These are phyloP conservation scores for Pseudomassariella vexata DNA, from an alignment of 2,329 filamentous ascomycete genomes.

Conservation along the genomic window DNA sequence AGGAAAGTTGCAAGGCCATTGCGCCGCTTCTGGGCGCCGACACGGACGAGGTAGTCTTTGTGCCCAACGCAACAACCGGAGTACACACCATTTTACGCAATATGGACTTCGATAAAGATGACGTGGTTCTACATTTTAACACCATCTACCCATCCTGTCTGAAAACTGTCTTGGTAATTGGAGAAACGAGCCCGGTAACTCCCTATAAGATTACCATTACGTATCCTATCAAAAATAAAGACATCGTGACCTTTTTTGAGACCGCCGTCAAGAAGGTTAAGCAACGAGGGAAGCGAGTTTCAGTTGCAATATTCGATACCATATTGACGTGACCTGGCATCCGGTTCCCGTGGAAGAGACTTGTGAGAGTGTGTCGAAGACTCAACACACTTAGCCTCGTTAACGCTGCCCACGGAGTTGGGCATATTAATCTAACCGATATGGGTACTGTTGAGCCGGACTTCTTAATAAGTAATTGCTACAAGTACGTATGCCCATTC, in stretches of 20 bases:
- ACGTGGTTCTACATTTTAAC: constrained; percentile 58
- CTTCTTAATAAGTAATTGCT: constrained; percentile 62
- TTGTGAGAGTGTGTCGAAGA: constrained; percentile 48
- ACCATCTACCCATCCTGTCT: constrained; percentile 53
- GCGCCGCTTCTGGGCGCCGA: no score
- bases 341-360: constrained; percentile 56
- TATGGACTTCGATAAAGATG: constrained; percentile 45
- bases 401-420: constrained; percentile 62
- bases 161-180: constrained; percentile 36
- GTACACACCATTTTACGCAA: constrained; percentile 59
- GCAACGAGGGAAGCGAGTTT: constrained; percentile 40
- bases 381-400: constrained; percentile 53
- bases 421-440: constrained; percentile 56
- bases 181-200: no score
- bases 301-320: constrained; percentile 59
- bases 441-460: constrained; percentile 52
- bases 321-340: constrained; percentile 59
- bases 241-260: constrained; percentile 48
- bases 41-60: constrained; percentile 40
- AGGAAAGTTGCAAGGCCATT: no score
- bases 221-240: constrained; percentile 49
- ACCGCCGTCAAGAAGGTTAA: constrained; percentile 29
- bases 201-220: no score
- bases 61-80: constrained; percentile 61
- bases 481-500: no score